Evolutionary conservation across 768 basidiomycete genomes (phyloP).

Genomic region (Fomitopsis serialis): DNA sequence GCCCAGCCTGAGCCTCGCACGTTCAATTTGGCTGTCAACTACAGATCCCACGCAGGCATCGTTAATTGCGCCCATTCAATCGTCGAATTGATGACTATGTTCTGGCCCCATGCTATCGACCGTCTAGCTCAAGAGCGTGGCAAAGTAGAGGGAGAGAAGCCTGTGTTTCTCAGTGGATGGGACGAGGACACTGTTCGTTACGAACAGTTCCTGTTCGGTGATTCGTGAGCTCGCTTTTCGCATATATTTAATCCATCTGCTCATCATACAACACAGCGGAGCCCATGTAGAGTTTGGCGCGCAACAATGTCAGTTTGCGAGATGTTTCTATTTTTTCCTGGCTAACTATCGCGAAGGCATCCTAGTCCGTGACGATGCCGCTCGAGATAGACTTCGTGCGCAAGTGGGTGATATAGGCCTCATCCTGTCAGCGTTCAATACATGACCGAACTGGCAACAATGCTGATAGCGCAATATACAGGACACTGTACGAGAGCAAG

Average conservation of each 20-base stretch:
- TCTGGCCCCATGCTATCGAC: constrained; percentile 67
- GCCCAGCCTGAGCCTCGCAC: constrained; percentile 20
- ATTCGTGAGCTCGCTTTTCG: constrained; percentile 28
- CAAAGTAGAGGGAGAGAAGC: constrained; percentile 46
- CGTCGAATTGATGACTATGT: constrained; percentile 50
- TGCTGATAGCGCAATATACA: constrained; percentile 2
- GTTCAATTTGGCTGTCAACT: constrained; percentile 62
- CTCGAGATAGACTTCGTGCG: constrained; percentile 38
- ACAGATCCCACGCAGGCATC: constrained; percentile 69
- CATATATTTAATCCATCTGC: not conserved
- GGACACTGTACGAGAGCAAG: constrained; percentile 59
- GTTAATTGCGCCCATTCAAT: constrained; percentile 63
- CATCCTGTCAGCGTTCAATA: constrained; percentile 41
- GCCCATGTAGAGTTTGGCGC: constrained; percentile 55
- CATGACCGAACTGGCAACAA: too few relatives aligned
- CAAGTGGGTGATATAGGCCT: constrained; percentile 53
- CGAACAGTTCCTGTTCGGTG: constrained; percentile 54
- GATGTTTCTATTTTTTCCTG: not conserved
- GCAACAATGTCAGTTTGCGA: constrained; percentile 45
- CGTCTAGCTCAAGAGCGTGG: constrained; percentile 49
- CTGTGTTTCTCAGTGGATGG: constrained; percentile 51
- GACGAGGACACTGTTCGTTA: constrained; percentile 36
- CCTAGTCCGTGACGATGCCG: constrained; percentile 57
- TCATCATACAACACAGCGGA: too few relatives aligned
- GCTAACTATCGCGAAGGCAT: constrained; percentile 40